These are phyloP conservation scores for Toxoplasma gondii DNA, from an alignment of 169 alveolate genomes.

Conservation along the genomic window DNA sequence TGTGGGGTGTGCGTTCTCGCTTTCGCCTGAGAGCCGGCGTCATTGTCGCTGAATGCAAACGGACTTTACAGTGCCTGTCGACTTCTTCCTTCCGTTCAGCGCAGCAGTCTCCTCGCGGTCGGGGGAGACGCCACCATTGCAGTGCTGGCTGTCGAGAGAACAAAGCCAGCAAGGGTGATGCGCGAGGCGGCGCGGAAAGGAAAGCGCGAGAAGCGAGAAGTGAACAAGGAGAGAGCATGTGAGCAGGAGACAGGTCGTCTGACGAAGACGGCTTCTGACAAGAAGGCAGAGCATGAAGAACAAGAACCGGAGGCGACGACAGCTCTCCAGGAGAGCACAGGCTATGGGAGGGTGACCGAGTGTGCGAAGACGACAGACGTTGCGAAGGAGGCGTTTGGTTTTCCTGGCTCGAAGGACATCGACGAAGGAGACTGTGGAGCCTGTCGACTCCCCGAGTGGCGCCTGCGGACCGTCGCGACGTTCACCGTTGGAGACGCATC, in stretches of 20 bases:
- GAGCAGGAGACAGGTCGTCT: background rate
- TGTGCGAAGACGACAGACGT: too few species aligned
- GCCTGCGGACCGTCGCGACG: slow-evolving; percentile 25
- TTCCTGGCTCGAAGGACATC: too few species aligned
- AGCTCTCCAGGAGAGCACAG: too few species aligned
- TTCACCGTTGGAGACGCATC: background rate
- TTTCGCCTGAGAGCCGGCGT: too few species aligned
- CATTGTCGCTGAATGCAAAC: too few species aligned
- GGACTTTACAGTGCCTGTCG: too few species aligned
- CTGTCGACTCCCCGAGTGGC: too few species aligned
- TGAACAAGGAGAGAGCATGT: background rate
- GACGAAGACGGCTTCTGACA: background rate
- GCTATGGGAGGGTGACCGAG: too few species aligned
- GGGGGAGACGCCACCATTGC: slow-evolving; percentile 25
- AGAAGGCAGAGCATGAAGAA: background rate
- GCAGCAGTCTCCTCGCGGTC: slow-evolving; percentile 3
- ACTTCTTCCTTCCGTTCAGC: background rate
- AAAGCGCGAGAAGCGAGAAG: background rate
- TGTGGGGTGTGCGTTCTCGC: too few species aligned
- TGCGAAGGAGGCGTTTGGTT: too few species aligned
- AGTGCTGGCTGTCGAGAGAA: background rate
- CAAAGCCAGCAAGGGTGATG: background rate
- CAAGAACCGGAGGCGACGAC: background rate
- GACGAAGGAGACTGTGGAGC: too few species aligned
- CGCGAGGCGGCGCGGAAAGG: background rate